These are phyloP conservation scores for Moringa oleifera DNA, from an alignment of 345 rosid genomes.

Conservation along the genomic window DNA sequence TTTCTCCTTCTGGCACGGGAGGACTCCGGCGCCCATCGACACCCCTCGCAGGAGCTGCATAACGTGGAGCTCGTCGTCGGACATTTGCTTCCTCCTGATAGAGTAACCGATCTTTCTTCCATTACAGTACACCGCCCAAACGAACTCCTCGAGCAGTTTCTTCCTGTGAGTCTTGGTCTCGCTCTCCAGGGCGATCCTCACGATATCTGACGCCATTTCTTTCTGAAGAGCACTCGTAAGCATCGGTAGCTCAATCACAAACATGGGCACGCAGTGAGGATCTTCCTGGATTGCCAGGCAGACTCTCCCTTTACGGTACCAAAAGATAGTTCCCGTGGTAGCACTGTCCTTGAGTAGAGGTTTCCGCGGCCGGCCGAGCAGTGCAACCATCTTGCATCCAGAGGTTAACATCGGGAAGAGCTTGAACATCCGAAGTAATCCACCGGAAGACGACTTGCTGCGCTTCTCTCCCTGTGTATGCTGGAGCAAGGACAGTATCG, in stretches of 20 bases:
- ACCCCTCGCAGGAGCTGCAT: slow-evolving; percentile 81
- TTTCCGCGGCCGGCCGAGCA: slow-evolving; percentile 64
- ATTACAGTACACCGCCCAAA: slow-evolving; percentile 90
- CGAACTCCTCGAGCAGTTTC: slow-evolving; percentile 80
- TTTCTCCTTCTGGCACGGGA: slow-evolving; percentile 59
- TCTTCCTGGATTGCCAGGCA: slow-evolving; percentile 88
- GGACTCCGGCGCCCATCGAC: slow-evolving; percentile 97
- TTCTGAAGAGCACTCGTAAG: slow-evolving; percentile 61
- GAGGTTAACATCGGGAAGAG: slow-evolving; percentile 91
- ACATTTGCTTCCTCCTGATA: slow-evolving; percentile 77
- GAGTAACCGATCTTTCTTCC: slow-evolving; percentile 86
- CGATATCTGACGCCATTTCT: slow-evolving; percentile 89
- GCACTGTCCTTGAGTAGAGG: slow-evolving; percentile 76
- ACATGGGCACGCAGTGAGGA: slow-evolving; percentile 73
- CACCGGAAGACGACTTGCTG: slow-evolving; percentile 46
- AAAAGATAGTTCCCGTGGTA: slow-evolving; percentile 80
- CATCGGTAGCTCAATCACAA: slow-evolving; percentile 86
- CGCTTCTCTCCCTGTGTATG: slow-evolving; percentile 45
- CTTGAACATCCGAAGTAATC: slow-evolving; percentile 77
- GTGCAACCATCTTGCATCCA: slow-evolving; percentile 93
- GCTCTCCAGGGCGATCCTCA: slow-evolving; percentile 82
- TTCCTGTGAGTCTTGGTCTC: slow-evolving; percentile 75
- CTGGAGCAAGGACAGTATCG: slow-evolving; percentile 65
- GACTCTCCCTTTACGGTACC: slow-evolving; percentile 80
- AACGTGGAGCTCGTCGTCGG: slow-evolving; percentile 83